phyloP scores from a whole-genome alignment of 345 rosid species.

The Ceriops decandra region DNA sequence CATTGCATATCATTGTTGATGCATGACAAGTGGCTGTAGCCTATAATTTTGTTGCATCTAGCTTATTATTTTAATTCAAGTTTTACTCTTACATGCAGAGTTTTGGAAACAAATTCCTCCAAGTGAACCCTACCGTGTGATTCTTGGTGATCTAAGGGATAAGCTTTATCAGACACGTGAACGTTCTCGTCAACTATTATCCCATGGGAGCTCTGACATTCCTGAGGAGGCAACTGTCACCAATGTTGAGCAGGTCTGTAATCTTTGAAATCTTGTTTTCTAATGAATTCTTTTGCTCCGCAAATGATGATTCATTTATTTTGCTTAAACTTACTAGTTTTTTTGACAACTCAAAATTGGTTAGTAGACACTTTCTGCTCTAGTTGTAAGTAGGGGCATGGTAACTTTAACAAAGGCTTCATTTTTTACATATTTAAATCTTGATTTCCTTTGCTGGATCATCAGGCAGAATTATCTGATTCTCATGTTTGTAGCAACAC shows the following conservation, averaged over 20 bases:
- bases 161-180: constrained; percentile 88
- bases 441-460: neutral
- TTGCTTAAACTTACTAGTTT: neutral
- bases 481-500: neutral
- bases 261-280: neutral
- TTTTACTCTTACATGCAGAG: constrained; percentile 35
- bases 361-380: neutral
- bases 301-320: neutral
- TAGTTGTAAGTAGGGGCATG: neutral
- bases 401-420: neutral
- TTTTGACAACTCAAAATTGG: neutral
- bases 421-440: neutral
- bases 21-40: too few relatives aligned
- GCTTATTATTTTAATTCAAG: neutral
- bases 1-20: too few relatives aligned
- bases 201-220: constrained; percentile 75
- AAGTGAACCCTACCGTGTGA: constrained; percentile 86
- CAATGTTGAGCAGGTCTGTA: constrained; percentile 63
- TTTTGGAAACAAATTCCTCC: constrained; percentile 93
- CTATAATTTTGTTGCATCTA: too few relatives aligned
- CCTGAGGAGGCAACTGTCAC: constrained; percentile 73
- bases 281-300: neutral
- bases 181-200: constrained; percentile 76
- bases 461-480: neutral
- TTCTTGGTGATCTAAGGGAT: constrained; percentile 92